A percentile compares a stretch with the other conserved stretches of the same genome.
Evolutionary conservation across 768 basidiomycete genomes (phyloP).

Genomic region (Lactarius sanguifluus): DNA sequence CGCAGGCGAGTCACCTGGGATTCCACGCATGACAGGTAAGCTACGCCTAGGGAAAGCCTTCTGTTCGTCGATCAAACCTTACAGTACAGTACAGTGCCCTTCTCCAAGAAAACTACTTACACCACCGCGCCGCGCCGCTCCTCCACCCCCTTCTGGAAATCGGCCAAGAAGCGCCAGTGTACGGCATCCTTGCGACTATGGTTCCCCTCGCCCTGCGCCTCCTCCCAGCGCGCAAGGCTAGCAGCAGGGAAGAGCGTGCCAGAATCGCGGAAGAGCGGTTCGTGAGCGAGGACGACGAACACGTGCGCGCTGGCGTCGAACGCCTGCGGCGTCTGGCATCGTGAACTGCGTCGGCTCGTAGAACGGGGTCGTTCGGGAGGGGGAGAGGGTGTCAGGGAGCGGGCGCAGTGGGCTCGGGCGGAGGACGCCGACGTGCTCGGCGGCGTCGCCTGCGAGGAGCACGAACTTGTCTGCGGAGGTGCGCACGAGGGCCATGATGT

Average conservation of each 20-base stretch:
- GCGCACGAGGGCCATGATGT: not conserved
- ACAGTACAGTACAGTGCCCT: no score
- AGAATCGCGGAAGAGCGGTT: not conserved
- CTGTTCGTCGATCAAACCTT: no score
- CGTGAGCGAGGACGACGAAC: not conserved
- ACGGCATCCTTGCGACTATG: not conserved
- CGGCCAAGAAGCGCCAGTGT: not conserved
- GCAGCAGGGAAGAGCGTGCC: not conserved
- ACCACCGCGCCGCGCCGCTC: no score
- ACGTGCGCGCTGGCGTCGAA: not conserved
- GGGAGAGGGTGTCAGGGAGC: not conserved
- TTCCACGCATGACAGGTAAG: no score
- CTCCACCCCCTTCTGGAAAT: not conserved
- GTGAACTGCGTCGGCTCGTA: not conserved
- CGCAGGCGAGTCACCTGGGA: no score
- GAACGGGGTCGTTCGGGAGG: not conserved
- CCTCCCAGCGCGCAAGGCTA: not conserved
- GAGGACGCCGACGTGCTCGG: not conserved
- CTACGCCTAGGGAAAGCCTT: no score
- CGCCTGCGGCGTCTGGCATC: not conserved
- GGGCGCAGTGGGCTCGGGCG: not conserved
- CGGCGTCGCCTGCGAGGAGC: slow-evolving; percentile 3
- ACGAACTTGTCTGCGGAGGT: not conserved
- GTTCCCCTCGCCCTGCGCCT: not conserved
- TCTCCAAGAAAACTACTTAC: no score